Percentiles rank a stretch among this genome's conserved stretches.
Evolutionary conservation across 164 flowering plant genomes (phyloP).

Genomic region (Sedum album): DNA sequence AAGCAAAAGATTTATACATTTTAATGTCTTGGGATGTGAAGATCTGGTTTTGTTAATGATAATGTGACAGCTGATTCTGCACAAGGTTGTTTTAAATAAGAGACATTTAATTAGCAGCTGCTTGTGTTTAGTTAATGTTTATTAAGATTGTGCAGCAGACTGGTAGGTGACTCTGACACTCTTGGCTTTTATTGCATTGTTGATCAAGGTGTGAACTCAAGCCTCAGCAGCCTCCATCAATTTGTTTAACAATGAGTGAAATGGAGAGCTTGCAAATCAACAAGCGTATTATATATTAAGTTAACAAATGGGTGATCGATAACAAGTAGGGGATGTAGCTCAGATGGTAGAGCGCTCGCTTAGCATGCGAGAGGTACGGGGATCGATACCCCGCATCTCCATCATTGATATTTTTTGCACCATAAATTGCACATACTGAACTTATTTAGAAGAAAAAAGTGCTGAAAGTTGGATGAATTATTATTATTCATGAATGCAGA

Average conservation of each 20-base stretch:
- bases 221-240: too few relatives aligned
- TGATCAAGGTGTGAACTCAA: not conserved
- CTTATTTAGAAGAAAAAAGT: too few relatives aligned
- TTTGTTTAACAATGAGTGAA: too few relatives aligned
- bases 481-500: not conserved
- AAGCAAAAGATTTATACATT: too few relatives aligned
- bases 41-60: not conserved
- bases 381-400: conserved; percentile 2
- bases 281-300: too few relatives aligned
- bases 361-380: conserved; percentile 93
- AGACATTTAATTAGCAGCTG: not conserved
- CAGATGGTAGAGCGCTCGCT: conserved; percentile 99
- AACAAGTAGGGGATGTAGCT: conserved; percentile 98
- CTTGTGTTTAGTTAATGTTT: not conserved
- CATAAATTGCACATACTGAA: too few relatives aligned
- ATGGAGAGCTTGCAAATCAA: too few relatives aligned
- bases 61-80: not conserved
- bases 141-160: not conserved
- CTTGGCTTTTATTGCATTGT: not conserved
- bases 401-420: too few relatives aligned
- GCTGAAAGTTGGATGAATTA: not conserved
- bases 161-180: not conserved
- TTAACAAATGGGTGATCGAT: too few relatives aligned
- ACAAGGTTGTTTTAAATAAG: not conserved
- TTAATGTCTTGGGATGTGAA: too few relatives aligned